Conservation (phyloP, 352 stramenopile species). For the Elongisporangium anandrum region DNA sequence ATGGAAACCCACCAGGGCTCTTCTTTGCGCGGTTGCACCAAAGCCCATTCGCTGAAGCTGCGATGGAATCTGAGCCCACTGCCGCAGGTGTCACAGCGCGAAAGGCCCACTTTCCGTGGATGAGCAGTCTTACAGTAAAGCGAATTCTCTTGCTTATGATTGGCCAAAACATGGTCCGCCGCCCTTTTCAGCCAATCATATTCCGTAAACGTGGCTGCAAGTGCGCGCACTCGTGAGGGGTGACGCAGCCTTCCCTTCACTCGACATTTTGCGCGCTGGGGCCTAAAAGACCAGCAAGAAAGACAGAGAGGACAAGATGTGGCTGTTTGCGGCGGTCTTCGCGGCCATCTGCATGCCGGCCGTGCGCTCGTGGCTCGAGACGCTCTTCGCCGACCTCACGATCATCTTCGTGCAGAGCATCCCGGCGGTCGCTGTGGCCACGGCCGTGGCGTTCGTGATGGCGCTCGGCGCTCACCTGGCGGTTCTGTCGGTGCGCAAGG, state of each 20-base stretch:
- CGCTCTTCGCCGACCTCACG: slow-evolving; percentile 56
- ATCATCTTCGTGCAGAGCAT: slow-evolving; percentile 53
- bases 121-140: background rate
- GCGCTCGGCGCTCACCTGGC: slow-evolving; percentile 18
- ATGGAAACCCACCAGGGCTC: background rate
- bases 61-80: background rate
- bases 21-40: background rate
- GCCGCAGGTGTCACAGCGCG: background rate
- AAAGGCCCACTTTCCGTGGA: background rate
- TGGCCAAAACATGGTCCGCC: background rate
- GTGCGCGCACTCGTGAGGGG: background rate
- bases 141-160: background rate
- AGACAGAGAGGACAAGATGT: slow-evolving; percentile 24
- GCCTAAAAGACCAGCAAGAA: background rate
- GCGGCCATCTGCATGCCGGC: slow-evolving; percentile 47
- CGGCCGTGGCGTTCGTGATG: slow-evolving; percentile 19
- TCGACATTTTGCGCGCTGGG: background rate
- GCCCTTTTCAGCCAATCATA: background rate
- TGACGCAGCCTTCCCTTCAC: background rate
- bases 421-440: slow-evolving; percentile 9
- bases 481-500: slow-evolving; percentile 12
- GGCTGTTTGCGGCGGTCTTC: slow-evolving; percentile 48
- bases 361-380: slow-evolving; percentile 50
- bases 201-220: background rate
- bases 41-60: background rate